Evolutionary conservation across 2,329 filamentous ascomycete genomes (phyloP).

Genomic region (Tolypocladium inflatum): DNA sequence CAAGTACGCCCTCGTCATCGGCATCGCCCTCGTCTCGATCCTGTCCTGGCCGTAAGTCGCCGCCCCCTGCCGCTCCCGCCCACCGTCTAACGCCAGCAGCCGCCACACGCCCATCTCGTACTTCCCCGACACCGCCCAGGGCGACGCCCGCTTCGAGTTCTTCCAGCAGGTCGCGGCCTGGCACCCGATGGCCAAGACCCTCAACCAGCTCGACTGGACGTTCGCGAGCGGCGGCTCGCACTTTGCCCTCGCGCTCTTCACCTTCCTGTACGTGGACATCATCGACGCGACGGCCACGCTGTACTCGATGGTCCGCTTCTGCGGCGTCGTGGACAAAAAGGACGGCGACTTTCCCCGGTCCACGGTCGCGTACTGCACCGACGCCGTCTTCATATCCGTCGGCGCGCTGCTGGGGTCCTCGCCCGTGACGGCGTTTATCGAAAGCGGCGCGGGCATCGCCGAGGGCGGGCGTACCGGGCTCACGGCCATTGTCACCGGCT

Average conservation of each 20-base stretch:
- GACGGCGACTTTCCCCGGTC: conserved; percentile 80
- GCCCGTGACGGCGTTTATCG: conserved; percentile 66
- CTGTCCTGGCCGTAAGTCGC: conserved; percentile 61
- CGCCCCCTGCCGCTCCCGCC: neutral
- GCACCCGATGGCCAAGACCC: conserved; percentile 55
- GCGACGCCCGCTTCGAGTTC: conserved; percentile 57
- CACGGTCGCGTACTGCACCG: conserved; percentile 67
- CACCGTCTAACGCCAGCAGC: conserved; percentile 11
- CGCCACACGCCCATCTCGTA: conserved; percentile 62
- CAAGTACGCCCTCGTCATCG: conserved; percentile 66
- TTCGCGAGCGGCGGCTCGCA: conserved; percentile 45
- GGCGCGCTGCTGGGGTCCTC: conserved; percentile 60
- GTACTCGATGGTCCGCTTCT: conserved; percentile 75
- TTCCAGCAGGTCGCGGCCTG: conserved; percentile 66
- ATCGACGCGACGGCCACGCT: conserved; percentile 70
- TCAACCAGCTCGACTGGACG: conserved; percentile 59
- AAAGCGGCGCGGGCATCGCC: conserved; percentile 66
- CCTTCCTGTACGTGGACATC: conserved; percentile 72
- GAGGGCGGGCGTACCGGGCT: conserved; percentile 67
- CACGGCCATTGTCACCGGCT: conserved; percentile 58
- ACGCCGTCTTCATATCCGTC: conserved; percentile 62
- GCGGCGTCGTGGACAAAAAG: conserved; percentile 51
- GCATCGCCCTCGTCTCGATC: conserved; percentile 62
- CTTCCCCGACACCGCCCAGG: conserved; percentile 57
- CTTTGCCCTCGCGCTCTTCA: conserved; percentile 63